phyloP scores from a whole-genome alignment of 140 eudicot genomes.

The Flaveria floridana region DNA sequence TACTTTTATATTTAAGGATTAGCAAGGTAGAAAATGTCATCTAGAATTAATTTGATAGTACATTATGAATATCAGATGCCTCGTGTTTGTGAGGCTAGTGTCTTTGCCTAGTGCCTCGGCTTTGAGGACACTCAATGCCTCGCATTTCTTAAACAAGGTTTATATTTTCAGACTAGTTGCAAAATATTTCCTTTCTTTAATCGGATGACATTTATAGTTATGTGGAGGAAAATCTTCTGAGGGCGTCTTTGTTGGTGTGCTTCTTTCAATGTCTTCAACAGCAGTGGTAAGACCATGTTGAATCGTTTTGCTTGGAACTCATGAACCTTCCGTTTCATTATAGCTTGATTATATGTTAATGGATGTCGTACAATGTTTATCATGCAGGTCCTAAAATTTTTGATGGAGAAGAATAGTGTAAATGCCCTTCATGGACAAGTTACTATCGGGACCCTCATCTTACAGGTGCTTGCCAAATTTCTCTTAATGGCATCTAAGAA shows the following conservation, averaged over 20 bases:
- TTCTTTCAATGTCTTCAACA: conserved; percentile 97
- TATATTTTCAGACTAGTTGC: conserved; percentile 3
- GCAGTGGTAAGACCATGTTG: conserved; percentile 60
- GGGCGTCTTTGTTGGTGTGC: conserved; percentile 89
- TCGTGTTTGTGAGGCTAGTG: not conserved
- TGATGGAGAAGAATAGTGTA: conserved; percentile 86
- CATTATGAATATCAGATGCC: not conserved
- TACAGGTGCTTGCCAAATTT: conserved; percentile 55
- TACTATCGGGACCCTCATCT: conserved; percentile 89
- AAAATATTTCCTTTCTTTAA: conserved; percentile 7
- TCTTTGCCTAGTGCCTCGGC: not conserved
- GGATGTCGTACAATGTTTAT: conserved; percentile 12
- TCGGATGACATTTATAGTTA: conserved; percentile 47
- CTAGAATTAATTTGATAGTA: not conserved
- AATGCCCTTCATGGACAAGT: conserved; percentile 96
- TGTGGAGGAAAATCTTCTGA: conserved; percentile 92
- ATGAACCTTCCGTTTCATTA: not conserved
- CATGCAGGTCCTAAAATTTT: conserved; percentile 69
- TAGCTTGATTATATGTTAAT: conserved; percentile 24
- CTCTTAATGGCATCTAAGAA: conserved; percentile 12
- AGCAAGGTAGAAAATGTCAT: not conserved
- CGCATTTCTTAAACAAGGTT: not conserved
- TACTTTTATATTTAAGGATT: not conserved
- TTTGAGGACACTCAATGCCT: not conserved
- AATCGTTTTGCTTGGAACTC: conserved; percentile 5